Percentiles rank a stretch among this genome's conserved stretches.
These are phyloP conservation scores for Xylaria sp. DNA, from an alignment of 2,329 filamentous ascomycete species.

Conservation along the genomic window DNA sequence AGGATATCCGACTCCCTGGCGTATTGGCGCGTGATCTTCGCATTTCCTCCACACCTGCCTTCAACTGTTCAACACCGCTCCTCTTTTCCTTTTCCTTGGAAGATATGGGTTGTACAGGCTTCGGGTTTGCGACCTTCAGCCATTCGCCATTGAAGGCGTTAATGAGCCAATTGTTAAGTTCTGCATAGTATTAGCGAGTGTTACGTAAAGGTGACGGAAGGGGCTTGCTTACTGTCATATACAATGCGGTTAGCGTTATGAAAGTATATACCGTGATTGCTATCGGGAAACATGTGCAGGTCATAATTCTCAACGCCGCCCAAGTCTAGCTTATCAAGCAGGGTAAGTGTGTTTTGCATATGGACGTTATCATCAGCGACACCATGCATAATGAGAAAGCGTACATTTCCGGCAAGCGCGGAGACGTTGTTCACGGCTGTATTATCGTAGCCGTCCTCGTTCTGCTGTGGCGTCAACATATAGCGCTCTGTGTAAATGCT, in stretches of 20 bases:
- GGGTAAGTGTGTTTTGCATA: conserved; percentile 87
- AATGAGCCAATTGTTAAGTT: conserved; percentile 86
- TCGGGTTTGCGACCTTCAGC: conserved; percentile 64
- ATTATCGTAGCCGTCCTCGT: conserved; percentile 75
- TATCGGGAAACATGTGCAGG: conserved; percentile 94
- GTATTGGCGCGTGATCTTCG: conserved; percentile 16
- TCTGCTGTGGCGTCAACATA: conserved; percentile 92
- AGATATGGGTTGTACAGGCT: conserved; percentile 50
- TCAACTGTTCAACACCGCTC: conserved; percentile 32
- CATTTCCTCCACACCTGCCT: conserved; percentile 28
- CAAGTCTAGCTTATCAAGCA: conserved; percentile 86
- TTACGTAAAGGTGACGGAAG: not conserved
- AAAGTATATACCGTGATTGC: conserved; percentile 92
- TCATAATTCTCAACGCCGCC: conserved; percentile 90
- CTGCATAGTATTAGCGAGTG: conserved; percentile 53
- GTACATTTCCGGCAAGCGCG: conserved; percentile 75
- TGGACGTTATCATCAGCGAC: conserved; percentile 98
- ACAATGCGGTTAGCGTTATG: conserved; percentile 92
- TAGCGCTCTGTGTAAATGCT: conserved; percentile 94
- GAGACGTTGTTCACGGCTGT: conserved; percentile 76
- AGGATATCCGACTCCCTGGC: not conserved
- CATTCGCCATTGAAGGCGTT: conserved; percentile 99
- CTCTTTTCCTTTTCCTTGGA: conserved; percentile 32
- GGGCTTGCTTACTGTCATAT: conserved; percentile 77
- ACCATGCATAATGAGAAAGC: conserved; percentile 95